Evolutionary conservation across 2,329 filamentous ascomycete species (phyloP).

Genomic region (Plenodomus biglobosus): DNA sequence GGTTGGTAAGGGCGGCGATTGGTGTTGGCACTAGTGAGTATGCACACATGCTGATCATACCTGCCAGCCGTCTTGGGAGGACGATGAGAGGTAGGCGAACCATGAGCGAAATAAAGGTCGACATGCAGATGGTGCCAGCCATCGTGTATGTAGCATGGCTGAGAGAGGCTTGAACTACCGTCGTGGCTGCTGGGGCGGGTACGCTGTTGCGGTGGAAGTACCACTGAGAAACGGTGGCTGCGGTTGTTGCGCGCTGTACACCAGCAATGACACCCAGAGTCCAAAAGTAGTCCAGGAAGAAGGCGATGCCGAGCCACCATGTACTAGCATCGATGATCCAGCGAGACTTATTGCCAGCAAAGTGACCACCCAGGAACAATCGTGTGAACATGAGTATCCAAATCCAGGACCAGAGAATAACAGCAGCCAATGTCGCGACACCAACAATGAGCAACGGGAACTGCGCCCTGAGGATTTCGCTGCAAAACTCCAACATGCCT

Average conservation of each 20-base stretch:
- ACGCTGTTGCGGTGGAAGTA: conserved; percentile 92
- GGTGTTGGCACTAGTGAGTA: conserved; percentile 84
- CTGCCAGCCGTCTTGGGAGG: conserved; percentile 73
- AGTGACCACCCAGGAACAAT: conserved; percentile 89
- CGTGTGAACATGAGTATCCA: conserved; percentile 97
- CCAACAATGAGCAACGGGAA: conserved; percentile 82
- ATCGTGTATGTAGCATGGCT: conserved; percentile 80
- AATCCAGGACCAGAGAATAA: conserved; percentile 89
- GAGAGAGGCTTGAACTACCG: conserved; percentile 81
- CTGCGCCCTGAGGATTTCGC: conserved; percentile 81
- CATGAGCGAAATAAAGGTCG: conserved; percentile 76
- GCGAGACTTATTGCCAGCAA: conserved; percentile 55
- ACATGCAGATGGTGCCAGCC: conserved; percentile 89
- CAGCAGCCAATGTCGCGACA: conserved; percentile 70
- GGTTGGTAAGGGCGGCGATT: conserved; percentile 83
- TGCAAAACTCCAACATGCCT: conserved; percentile 88
- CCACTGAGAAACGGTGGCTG: conserved; percentile 96
- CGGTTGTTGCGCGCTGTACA: conserved; percentile 86
- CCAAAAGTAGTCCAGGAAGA: conserved; percentile 95
- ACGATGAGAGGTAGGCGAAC: conserved; percentile 84
- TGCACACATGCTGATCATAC: conserved; percentile 67
- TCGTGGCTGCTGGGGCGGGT: conserved; percentile 73
- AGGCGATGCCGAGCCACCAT: conserved; percentile 94
- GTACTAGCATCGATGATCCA: conserved; percentile 86
- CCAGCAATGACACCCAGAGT: conserved; percentile 84